Percentiles rank a stretch among this genome's conserved stretches.
Evolutionary conservation across 805 yeast genomes (phyloP).

Genomic region (Tetrapisispora taiwanensis): DNA sequence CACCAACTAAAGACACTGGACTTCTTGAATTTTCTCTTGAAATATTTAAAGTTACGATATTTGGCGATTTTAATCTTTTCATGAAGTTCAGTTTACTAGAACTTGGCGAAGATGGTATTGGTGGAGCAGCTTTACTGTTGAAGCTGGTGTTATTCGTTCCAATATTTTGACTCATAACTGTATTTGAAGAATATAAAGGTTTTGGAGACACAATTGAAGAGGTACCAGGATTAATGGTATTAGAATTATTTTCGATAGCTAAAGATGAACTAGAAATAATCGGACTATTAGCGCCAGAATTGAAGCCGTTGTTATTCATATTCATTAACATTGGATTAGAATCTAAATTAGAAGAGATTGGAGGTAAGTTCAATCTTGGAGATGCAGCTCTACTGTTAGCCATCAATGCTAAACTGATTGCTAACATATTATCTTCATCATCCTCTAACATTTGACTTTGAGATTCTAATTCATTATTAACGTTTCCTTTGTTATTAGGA

Average conservation of each 20-base stretch:
- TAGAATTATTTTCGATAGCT: not conserved
- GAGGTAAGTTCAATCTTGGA: conserved; percentile 24
- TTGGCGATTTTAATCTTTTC: conserved; percentile 24
- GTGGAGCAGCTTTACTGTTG: not conserved
- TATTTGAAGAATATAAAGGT: conserved; percentile 18
- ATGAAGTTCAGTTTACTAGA: conserved; percentile 22
- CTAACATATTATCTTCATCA: conserved; percentile 28
- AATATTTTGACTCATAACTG: conserved; percentile 13
- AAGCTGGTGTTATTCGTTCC: not conserved
- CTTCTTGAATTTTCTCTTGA: conserved; percentile 27
- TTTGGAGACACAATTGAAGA: conserved; percentile 14
- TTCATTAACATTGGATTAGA: conserved; percentile 7
- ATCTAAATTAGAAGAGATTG: conserved; percentile 21
- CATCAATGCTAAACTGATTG: conserved; percentile 29
- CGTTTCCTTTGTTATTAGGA: not conserved
- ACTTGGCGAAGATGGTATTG: conserved; percentile 7
- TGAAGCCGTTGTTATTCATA: not conserved
- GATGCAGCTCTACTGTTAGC: conserved; percentile 30
- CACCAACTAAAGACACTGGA: conserved; percentile 18
- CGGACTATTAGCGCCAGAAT: conserved; percentile 1
- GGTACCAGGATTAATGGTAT: conserved; percentile 6
- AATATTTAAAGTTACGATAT: conserved; percentile 26
- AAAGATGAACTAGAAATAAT: not conserved
- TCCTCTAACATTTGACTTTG: conserved; percentile 12
- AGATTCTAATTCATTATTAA: conserved; percentile 5